Evolutionary conservation across 1,139 yeast genomes (phyloP), one percentile per base, ranked within the genome.

Genomic region (Blastobotrys buckinghamii): DNA sequence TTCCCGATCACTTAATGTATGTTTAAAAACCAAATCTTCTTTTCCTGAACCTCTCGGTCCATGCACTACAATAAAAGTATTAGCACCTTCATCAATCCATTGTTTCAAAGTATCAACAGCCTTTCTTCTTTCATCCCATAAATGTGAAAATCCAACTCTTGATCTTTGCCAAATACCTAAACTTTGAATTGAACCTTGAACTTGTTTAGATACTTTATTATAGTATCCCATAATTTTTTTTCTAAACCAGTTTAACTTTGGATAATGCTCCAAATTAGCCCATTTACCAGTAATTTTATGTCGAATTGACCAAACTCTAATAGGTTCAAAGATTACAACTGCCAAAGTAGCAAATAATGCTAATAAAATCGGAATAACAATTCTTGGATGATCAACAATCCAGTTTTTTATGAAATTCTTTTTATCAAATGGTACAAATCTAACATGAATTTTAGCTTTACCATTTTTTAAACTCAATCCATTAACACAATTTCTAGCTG

Each of bases 41-140:
- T 92, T 92, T 15, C 98, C 98, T 22, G 95, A 81, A 6, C 98
- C 98, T 56, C 88, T 77, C 2, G 98, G 98, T 2, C 98, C 98
- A 55, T 83, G 80, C 1, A 92, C 83, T 2, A 92, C 79, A 34
- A 90, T 88, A 63, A 89, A 92, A 1, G 97, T 87, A 58, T 79
- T 78, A n/a, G 79, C 79, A 53, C 86, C 87, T 63, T 85, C 94
- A 50, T 60, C 60, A n/a, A 90, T 71, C 95, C 95, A 85, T 56
- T 86, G 72, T 56, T 75, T 77, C 50, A 92, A 63, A 54, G 83
- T 86, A 53, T 82, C 81, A 1, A 84, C 79, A 53, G 79, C 77
- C 50, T 82, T 84, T 42, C 71, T 68, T 46, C 96, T 71, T 59
- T 87, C 96, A 38, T 76, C 75, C 94, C 94, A 85, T 26, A 84